Base-by-base conservation (phyloP, 495 filamentous ascomycete species). In the Letharia lupina region DNA sequence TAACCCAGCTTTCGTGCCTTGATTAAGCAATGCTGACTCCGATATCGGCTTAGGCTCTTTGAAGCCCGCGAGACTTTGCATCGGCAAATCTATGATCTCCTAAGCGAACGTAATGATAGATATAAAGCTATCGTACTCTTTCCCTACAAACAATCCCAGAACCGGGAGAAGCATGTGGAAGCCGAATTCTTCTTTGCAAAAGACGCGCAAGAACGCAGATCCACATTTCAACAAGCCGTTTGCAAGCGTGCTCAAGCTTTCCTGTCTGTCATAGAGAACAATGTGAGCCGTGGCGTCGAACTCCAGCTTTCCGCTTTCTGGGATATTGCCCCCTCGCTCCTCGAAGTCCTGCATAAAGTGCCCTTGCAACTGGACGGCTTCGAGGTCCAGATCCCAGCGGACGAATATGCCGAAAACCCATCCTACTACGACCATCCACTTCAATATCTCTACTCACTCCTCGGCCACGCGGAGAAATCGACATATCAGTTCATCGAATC, bases 401-500 rank as follows among this genome's bases (percentile, higher is more conserved):
- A 83, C 39, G 94, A 98, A 74, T 90, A 86, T 69, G 83, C 85
- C 15, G 94, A 98, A 79, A 96, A 93, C 71, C 92, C 91, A 0
- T 79, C 77, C 45, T 97, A 96, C 72, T 79, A 84, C 62, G 75
- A 81, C 0, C 87, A 90, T 73, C 94, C 94, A 45, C 71, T 96
- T 71, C 89, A 96, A 75, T 98, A 98, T 70, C 82, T 98, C 2
- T 90, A 91, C 71, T 86, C 84, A 35, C 79, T 98, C 62, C 81
- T 98, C 23, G 80, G 83, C 20, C 93, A 96, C 71, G 90, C 92
- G 7, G 91, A 94, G 75, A 94, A 91, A 76, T 89, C 86, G 62
- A 91, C 89, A 35, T 96, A 96, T 72, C 93, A 96, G 76, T 97
- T 94, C 76, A 97, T 98, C 67, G 94, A 98, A 78, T 87, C 83